phyloP scores from a whole-genome alignment of 23 red algal genomes.

The Gracilaria domingensis region DNA sequence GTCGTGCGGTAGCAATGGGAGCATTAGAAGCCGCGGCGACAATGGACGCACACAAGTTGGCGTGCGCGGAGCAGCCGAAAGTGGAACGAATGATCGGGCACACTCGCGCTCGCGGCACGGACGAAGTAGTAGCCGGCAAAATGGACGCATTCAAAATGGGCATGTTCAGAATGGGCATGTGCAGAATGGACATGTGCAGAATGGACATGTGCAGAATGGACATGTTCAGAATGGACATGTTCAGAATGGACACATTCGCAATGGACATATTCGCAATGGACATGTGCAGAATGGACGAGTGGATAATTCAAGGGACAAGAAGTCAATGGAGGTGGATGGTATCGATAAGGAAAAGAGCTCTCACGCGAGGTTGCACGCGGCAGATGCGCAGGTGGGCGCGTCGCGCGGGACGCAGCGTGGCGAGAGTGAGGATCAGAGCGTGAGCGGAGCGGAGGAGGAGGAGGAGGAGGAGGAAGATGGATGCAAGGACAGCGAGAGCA shows the following conservation, averaged over 20 bases:
- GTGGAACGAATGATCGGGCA: neutral
- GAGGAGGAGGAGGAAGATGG: slow-evolving; percentile 4
- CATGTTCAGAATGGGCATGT: neutral
- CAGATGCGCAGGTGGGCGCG: neutral
- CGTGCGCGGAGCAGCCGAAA: neutral
- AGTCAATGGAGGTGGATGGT: neutral
- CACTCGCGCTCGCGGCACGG: neutral
- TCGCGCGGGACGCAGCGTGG: neutral
- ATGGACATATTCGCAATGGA: neutral
- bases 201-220: neutral
- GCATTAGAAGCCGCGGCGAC: neutral
- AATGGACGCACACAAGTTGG: neutral
- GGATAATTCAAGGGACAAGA: neutral
- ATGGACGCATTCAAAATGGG: neutral
- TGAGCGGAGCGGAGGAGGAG: too few species aligned
- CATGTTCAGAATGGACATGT: neutral
- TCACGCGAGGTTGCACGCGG: neutral
- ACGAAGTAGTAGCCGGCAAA: neutral
- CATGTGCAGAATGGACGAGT: neutral
- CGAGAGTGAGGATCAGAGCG: neutral
- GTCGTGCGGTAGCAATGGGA: slow-evolving; percentile 21
- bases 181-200: neutral
- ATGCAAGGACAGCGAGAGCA: neutral
- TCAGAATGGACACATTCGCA: neutral
- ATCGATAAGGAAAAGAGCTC: neutral